Base-by-base conservation (phyloP, 805 yeast genomes). In the Isabelozyma heimii region DNA sequence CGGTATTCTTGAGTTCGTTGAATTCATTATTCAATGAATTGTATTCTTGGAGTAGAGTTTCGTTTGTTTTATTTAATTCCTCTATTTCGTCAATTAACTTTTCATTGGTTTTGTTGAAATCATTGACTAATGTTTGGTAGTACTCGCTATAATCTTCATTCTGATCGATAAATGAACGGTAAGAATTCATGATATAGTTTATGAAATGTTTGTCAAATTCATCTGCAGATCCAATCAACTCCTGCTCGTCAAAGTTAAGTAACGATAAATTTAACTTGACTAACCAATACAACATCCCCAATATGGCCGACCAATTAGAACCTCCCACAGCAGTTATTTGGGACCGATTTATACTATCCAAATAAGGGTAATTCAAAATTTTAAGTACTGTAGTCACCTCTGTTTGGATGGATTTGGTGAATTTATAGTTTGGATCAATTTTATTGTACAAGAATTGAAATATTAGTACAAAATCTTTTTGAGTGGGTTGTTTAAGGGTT, bases 241-340 rank as follows among this genome's bases (percentile, higher is more conserved):
- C 69, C 33, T 63, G 63, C 27, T 63, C 64, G 44, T 59, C 61
- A 46, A 70, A 47, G 51, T 65, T 54, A 51, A 62, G 56, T 38
- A 70, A 47, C 52, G 69, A 54, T 40, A 65, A 52, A 57, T 75
- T 83, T 51, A 82, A 73, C 53, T 82, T 81, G 4, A 86, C 82
- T 42, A 91, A 63, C 97, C 97, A 91, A 62, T 86, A 84, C 17
- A 91, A 69, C 79, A 91, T 81, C 1, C 94, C 96, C 40, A 91
- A 65, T 54, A 89, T 88, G 7, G 79, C 78, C 10, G 89, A 90
- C 97, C 97, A 91, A 55, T 83, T 84, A 44, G 86, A 83, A 2
- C 96, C 96, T 5, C 97, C 97, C 10, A 89, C 97, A 0, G 97
- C 97, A 37, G 91, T 82, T 37, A 91, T 84, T 61, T 89, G 95